Evolutionary conservation across 2,329 filamentous ascomycete species (phyloP), one percentile per base, ranked within the genome.

Genomic region (Chrysoporthe puriensis): DNA sequence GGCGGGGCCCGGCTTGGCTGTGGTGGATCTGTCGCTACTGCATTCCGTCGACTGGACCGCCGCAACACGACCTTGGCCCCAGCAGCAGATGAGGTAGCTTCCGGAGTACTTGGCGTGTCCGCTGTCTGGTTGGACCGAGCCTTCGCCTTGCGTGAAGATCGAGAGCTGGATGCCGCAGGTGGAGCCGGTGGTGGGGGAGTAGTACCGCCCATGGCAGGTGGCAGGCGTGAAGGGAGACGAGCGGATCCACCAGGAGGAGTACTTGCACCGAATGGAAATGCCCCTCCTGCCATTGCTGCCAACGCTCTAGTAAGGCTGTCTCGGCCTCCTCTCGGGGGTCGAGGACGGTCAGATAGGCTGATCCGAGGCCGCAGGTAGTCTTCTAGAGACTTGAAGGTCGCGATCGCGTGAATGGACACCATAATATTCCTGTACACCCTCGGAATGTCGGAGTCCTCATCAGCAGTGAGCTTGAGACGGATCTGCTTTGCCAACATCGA

Each of bases 401-500:
- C 95, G 74, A 99, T 98, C 18, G 96, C 96, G 77, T 99, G 96
- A 67, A 99, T 99, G 0, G 94, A 97, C 0, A 99, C 96, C 91
- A 97, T 97, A 71, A 99, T 96, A 72, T 95, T 97, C 32, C 92
- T 88, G 76, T 97, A 98, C 0, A 91, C 85, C 46, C 90, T 86
- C 21, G 96, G 96, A 69, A 99, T 96, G 61, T 96, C 92, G 0
- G 94, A 95, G 59, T 94, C 91, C 1, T 96, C 94, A 72, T 97
- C 94, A 1, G 96, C 95, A 48, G 94, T 87, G 44, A 99, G 84
- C 73, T 93, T 94, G 57, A 99, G 86, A 44, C 95, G 89, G 44
- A 99, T 90, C 75, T 99, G 96, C 78, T 98, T 98, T 4, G 94
- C 94, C 6, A 99, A 85, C 94, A 99, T 97, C 0, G 95, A 96